Percentiles rank a stretch among this genome's conserved stretches.
These are phyloP conservation scores for Helenozyma rhizophorensis DNA, from an alignment of 805 yeast genomes.

Conservation along the genomic window DNA sequence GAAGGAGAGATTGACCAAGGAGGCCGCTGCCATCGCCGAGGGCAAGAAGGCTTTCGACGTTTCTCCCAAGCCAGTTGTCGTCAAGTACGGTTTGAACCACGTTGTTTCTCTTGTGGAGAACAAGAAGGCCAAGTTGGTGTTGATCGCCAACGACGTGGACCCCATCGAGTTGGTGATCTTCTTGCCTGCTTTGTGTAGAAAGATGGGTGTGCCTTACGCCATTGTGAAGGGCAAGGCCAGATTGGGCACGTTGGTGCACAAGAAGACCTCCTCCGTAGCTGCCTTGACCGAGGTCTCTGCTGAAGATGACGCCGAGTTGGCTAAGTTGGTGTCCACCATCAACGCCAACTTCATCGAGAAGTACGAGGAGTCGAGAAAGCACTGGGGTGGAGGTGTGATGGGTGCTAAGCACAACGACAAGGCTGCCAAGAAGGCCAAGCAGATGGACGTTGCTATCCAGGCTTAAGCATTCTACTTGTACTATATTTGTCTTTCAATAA, in stretches of 20 bases:
- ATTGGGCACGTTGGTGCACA: conserved; percentile 94
- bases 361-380: conserved; percentile 94
- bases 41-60: conserved; percentile 97
- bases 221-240: conserved; percentile 98
- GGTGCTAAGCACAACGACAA: conserved; percentile 91
- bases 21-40: conserved; percentile 98
- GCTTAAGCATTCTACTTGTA: not conserved
- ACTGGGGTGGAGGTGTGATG: conserved; percentile 99
- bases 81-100: conserved; percentile 98
- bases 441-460: conserved; percentile 33
- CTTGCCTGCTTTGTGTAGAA: conserved; percentile 98
- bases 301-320: conserved; percentile 93
- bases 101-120: conserved; percentile 95
- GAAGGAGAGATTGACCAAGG: conserved; percentile 98
- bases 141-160: conserved; percentile 98
- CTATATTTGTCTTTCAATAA: not conserved
- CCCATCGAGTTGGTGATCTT: conserved; percentile 96
- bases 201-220: conserved; percentile 99
- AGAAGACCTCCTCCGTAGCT: conserved; percentile 95
- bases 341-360: conserved; percentile 90
- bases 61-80: conserved; percentile 93
- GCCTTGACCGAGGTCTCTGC: conserved; percentile 93
- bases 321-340: conserved; percentile 88
- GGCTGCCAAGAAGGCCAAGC: conserved; percentile 70
- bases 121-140: conserved; percentile 97